Evolutionary conservation across 108 stramenopile genomes (phyloP), one percentile per base, ranked within the genome.

Genomic region (Chaetoceros muelleri): DNA sequence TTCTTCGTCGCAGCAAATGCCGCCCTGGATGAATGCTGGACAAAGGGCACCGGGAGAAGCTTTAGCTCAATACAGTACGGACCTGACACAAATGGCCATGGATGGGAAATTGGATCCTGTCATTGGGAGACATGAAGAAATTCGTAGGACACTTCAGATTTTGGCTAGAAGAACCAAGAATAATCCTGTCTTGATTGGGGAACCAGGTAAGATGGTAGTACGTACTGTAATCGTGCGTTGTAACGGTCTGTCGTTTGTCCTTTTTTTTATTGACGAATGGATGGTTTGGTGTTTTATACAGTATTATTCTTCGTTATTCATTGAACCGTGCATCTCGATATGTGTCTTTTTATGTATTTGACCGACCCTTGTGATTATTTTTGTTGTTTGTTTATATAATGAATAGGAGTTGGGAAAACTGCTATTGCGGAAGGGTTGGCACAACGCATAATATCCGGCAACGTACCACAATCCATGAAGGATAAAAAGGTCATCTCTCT

Each of bases 121-220:
- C 46, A 98, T 98, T 64, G 97, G 97, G 16, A 76, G 97, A 5
- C 91, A 98, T 60, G 94, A 94, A 31, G 96, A 97, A 65, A 95
- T 95, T 62, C 83, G 92, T 20, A 71, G 94, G 2, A 85, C 89
- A 21, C 55, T 98, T 18, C 91, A 93, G 69, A 95, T 98, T 45
- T 73, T 98, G 44, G 84, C 86, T 17, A 77, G 94, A 24, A 80
- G 91, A 29, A 93, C 90, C 21, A 96, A 98, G 79, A 95, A 94
- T 57, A 96, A 96, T 78, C 92, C 97, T 5, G 76, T 96, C 18
- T 71, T 98, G 40, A 90, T 96, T 55, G 97, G 97, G 8, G 88
- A 87, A 56, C 84, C 90, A 23, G 66, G 65, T 23, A 19, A 25
- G 53, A n/a, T n/a, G n/a, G 10, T 5, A 16, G 8, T 7, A 7